Percentiles rank a stretch among this genome's conserved stretches.
These are phyloP conservation scores for Rosellinia necatrix DNA, from an alignment of 2,329 filamentous ascomycete genomes.

Conservation along the genomic window DNA sequence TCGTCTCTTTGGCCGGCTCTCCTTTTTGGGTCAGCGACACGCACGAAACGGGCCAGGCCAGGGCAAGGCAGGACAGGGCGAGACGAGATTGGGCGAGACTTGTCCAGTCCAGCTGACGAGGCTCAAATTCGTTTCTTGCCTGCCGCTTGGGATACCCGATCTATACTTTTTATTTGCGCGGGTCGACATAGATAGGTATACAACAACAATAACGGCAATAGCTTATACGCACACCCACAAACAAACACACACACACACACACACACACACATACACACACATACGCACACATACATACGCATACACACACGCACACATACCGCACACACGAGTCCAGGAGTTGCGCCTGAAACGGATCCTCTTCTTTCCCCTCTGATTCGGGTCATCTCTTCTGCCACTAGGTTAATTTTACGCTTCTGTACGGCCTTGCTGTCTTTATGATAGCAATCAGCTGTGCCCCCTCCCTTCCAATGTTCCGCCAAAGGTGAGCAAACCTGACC, in stretches of 20 bases:
- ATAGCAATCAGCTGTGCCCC: slow-evolving; percentile 34
- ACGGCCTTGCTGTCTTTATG: slow-evolving; percentile 37
- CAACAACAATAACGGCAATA: no score
- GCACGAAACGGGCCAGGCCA: neutral
- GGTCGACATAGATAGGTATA: neutral
- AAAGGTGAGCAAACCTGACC: slow-evolving; percentile 35
- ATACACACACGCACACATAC: neutral
- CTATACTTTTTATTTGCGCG: neutral
- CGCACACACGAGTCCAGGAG: slow-evolving; percentile 3
- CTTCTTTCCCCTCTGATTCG: slow-evolving; percentile 10
- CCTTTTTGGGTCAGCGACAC: neutral
- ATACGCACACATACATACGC: neutral
- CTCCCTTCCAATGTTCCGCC: slow-evolving; percentile 39
- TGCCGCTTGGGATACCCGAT: no score
- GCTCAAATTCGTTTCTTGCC: no score
- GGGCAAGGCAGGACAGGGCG: no score
- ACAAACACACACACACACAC: neutral
- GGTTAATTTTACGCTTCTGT: slow-evolving; percentile 30
- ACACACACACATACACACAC: slow-evolving; percentile 2
- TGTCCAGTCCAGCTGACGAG: no score
- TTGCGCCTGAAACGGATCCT: slow-evolving; percentile 15
- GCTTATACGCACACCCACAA: no score
- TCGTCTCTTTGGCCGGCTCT: slow-evolving; percentile 8
- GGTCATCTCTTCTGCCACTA: neutral
- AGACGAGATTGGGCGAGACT: no score